Percentiles rank a stretch among this genome's conserved stretches.
phyloP scores from a whole-genome alignment of 148 eudicot genomes.

The Spergularia marina region DNA sequence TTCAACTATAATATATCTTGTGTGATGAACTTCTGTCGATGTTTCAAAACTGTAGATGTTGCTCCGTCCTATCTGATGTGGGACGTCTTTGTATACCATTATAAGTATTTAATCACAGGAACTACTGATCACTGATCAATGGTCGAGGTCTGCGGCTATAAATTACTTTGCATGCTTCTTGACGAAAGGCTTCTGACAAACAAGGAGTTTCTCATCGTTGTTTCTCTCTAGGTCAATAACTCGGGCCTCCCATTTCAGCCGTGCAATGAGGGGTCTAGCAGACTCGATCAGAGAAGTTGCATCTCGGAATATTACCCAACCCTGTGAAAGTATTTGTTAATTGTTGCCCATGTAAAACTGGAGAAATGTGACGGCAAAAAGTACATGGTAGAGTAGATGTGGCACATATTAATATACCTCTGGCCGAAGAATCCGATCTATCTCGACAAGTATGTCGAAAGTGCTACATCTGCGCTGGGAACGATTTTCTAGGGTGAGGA shows the following conservation, averaged over 20 bases:
- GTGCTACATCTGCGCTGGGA: slow-evolving; percentile 57
- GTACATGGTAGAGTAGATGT: too few species aligned
- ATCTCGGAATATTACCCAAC: slow-evolving; percentile 90
- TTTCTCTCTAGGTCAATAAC: slow-evolving; percentile 76
- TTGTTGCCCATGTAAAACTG: neutral
- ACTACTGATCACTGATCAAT: neutral
- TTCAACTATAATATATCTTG: slow-evolving; percentile 24
- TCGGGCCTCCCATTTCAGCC: slow-evolving; percentile 94
- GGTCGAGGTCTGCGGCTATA: neutral
- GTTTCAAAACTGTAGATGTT: slow-evolving; percentile 25
- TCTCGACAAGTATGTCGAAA: slow-evolving; percentile 74
- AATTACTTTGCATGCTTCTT: slow-evolving; percentile 56
- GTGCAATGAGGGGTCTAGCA: slow-evolving; percentile 64
- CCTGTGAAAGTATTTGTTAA: slow-evolving; percentile 45
- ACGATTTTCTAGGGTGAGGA: slow-evolving; percentile 63
- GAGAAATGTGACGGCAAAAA: neutral
- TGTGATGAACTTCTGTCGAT: slow-evolving; percentile 14
- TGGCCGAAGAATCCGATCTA: slow-evolving; percentile 95
- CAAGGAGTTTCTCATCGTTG: slow-evolving; percentile 77
- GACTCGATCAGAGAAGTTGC: slow-evolving; percentile 56
- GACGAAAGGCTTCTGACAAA: slow-evolving; percentile 90
- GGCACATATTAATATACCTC: slow-evolving; percentile 51
- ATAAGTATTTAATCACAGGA: slow-evolving; percentile 23
- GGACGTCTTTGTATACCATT: slow-evolving; percentile 22
- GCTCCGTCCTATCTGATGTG: slow-evolving; percentile 11